Evolutionary conservation across 129 eudicot genomes (phyloP).

Genomic region (Flaveria trinervia): DNA sequence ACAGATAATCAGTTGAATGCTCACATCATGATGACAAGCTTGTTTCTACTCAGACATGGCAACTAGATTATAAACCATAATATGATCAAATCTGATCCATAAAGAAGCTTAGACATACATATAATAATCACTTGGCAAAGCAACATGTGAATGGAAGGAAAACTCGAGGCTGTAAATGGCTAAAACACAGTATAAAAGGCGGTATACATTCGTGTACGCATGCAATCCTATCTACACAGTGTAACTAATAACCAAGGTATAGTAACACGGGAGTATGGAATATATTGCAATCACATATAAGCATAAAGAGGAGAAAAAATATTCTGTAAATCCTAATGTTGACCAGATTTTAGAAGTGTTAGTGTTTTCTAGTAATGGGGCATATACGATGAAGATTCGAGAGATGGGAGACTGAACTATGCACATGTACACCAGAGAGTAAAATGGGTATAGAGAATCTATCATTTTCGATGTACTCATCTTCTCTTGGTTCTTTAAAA

Average conservation of each 20-base stretch:
- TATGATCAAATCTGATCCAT: constrained; percentile 16
- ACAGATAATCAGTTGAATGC: background rate
- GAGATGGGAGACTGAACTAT: constrained; percentile 17
- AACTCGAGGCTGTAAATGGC: too few relatives aligned
- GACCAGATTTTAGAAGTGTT: constrained; percentile 35
- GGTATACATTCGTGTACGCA: constrained; percentile 1
- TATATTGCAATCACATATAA: constrained; percentile 30
- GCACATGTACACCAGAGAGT: constrained; percentile 15
- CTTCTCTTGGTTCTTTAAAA: background rate
- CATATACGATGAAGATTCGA: constrained; percentile 22
- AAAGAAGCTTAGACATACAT: background rate
- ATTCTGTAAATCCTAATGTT: constrained; percentile 41
- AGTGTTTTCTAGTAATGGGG: constrained; percentile 20
- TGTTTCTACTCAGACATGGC: background rate
- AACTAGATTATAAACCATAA: background rate
- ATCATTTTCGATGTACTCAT: constrained; percentile 4
- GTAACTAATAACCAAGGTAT: constrained; percentile 5
- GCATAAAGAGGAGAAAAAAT: constrained; percentile 36
- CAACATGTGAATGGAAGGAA: background rate
- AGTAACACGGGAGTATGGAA: constrained; percentile 21
- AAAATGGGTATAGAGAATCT: constrained; percentile 28
- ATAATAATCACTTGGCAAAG: constrained; percentile 10
- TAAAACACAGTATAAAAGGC: too few relatives aligned
- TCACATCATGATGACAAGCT: constrained; percentile 4
- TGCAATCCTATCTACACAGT: background rate